Conservation (phyloP, 164 flowering plant species). For the Cinnamomum chago region DNA sequence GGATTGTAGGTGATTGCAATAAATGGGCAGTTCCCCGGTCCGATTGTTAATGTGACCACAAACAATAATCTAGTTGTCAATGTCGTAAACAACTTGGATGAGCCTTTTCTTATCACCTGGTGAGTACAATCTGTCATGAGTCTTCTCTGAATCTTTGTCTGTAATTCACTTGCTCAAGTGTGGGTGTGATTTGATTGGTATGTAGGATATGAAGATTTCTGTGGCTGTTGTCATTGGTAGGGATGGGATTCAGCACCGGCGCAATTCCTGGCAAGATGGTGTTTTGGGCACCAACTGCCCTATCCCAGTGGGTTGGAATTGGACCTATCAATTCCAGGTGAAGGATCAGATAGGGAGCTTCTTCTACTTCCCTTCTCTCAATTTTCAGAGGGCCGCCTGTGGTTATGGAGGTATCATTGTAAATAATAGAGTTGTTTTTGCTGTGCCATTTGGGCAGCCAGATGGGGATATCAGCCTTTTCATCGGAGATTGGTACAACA, state of each 20-base stretch:
- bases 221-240: conserved; percentile 27
- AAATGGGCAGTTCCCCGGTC: conserved; percentile 86
- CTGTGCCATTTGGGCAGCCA: conserved; percentile 77
- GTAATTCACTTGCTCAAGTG: background rate
- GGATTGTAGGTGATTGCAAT: conserved; percentile 79
- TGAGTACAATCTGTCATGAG: conserved; percentile 19
- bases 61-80: conserved; percentile 75
- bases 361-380: conserved; percentile 86
- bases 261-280: conserved; percentile 96
- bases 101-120: conserved; percentile 76
- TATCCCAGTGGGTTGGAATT: conserved; percentile 83
- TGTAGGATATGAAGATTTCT: background rate
- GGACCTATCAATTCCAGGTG: conserved; percentile 92
- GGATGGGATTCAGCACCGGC: conserved; percentile 79
- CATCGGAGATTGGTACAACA: conserved; percentile 91
- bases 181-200: background rate
- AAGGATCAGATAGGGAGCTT: conserved; percentile 99
- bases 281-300: conserved; percentile 93
- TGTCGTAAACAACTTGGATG: conserved; percentile 78
- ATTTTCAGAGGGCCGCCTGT: conserved; percentile 88
- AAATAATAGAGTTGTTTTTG: conserved; percentile 59
- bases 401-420: conserved; percentile 80
- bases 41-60: conserved; percentile 75
- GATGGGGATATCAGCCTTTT: conserved; percentile 68
- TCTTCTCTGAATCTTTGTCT: background rate